Conservation (phyloP, 129 eudicot genomes). For the Chrysanthemum lavandulifolium region DNA sequence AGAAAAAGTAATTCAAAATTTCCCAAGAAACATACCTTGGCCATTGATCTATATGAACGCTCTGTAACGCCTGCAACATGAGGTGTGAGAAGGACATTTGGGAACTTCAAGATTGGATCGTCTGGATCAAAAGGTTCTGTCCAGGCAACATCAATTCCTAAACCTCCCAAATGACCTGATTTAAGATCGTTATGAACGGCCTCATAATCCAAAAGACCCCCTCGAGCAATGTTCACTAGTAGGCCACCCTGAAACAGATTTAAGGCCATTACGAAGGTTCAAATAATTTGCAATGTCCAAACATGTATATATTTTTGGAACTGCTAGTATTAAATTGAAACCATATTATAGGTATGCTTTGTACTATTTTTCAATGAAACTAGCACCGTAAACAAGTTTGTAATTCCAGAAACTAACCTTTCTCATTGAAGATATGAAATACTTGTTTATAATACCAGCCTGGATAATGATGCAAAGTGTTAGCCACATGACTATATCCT, state of each 20-base stretch:
- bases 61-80: conserved; percentile 95
- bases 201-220: conserved; percentile 83
- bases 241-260: conserved; percentile 53
- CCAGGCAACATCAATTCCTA: conserved; percentile 97
- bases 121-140: conserved; percentile 86
- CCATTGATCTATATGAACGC: conserved; percentile 69
- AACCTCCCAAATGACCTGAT: conserved; percentile 88
- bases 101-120: conserved; percentile 66
- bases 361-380: conserved; percentile 4
- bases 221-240: conserved; percentile 79
- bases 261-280: too few species aligned
- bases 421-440: conserved; percentile 72
- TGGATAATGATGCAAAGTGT: conserved; percentile 32
- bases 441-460: conserved; percentile 69
- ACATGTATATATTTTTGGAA: neutral
- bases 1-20: neutral
- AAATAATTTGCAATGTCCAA: too few species aligned
- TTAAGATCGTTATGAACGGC: conserved; percentile 54
- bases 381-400: conserved; percentile 11
- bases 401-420: conserved; percentile 49
- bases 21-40: conserved; percentile 54
- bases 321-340: neutral
- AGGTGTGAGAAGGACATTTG: conserved; percentile 83
- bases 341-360: neutral
- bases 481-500: conserved; percentile 10